Evolutionary conservation across 2,329 filamentous ascomycete genomes (phyloP).

Genomic region (Huntiella decipiens): DNA sequence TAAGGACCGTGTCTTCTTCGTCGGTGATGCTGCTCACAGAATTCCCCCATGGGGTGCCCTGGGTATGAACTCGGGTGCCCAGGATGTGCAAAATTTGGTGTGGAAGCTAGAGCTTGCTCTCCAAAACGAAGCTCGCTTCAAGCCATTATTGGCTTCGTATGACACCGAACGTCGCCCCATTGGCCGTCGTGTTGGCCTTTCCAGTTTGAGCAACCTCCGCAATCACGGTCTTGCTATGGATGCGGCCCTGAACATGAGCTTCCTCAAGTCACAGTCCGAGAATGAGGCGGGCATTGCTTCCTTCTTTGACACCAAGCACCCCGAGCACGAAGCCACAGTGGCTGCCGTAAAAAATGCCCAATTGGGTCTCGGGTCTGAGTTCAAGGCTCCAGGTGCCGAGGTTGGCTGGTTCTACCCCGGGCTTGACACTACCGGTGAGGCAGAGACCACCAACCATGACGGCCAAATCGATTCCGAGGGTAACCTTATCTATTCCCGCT

Average conservation of each 20-base stretch:
- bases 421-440: background rate
- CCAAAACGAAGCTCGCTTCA: background rate
- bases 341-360: background rate
- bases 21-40: conserved; percentile 19
- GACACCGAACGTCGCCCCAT: conserved; percentile 4
- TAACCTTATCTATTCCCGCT: background rate
- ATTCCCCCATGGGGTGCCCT: conserved; percentile 19
- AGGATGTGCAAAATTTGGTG: conserved; percentile 4
- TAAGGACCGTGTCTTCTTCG: conserved; percentile 17
- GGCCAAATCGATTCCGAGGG: background rate
- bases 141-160: background rate
- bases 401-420: conserved; percentile 5
- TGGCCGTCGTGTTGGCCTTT: conserved; percentile 2
- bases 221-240: conserved; percentile 3
- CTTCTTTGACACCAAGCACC: conserved; percentile 2
- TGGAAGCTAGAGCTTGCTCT: conserved; percentile 6
- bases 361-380: conserved; percentile 1
- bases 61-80: conserved; percentile 16
- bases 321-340: background rate
- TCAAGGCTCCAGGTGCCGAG: conserved; percentile 5
- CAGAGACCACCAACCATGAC: background rate
- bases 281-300: conserved; percentile 1
- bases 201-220: conserved; percentile 4
- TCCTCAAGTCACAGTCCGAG: background rate
- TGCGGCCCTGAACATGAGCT: conserved; percentile 6